Percentiles rank a stretch among this genome's conserved stretches.
These are phyloP conservation scores for Entelexis paramagnoliae DNA, from an alignment of 1,139 yeast species.

Conservation along the genomic window DNA sequence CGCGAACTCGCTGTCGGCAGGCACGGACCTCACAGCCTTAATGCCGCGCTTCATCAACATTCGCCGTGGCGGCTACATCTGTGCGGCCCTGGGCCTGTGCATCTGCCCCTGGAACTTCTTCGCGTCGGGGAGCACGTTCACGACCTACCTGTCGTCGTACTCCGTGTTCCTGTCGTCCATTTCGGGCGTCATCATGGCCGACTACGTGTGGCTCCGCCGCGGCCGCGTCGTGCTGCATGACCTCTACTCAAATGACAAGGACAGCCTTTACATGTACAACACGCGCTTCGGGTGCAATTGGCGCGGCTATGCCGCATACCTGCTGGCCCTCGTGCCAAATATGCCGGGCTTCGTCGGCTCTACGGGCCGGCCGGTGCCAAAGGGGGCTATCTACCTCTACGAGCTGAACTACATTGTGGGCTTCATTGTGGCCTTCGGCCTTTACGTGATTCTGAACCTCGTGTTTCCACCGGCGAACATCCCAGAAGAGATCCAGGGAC, in stretches of 20 bases:
- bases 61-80: constrained; percentile 69
- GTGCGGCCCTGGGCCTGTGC: constrained; percentile 66
- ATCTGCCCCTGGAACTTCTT: constrained; percentile 86
- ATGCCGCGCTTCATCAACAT: constrained; percentile 71
- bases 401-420: constrained; percentile 68
- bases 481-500: constrained; percentile 18
- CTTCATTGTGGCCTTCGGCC: constrained; percentile 50
- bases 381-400: constrained; percentile 67
- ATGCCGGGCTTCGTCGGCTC: constrained; percentile 85
- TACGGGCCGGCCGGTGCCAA: constrained; percentile 58
- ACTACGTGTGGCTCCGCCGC: constrained; percentile 60
- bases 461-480: constrained; percentile 20
- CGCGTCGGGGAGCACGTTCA: constrained; percentile 62
- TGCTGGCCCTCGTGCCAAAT: constrained; percentile 52
- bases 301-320: constrained; percentile 41
- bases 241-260: constrained; percentile 41
- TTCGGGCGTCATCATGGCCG: constrained; percentile 72
- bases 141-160: constrained; percentile 76
- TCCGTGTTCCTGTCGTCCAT: constrained; percentile 78
- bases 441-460: constrained; percentile 36
- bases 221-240: constrained; percentile 59
- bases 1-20: constrained; percentile 81
- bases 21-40: constrained; percentile 81
- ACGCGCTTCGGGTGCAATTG: constrained; percentile 53
- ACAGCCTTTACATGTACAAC: constrained; percentile 49